Conservation (phyloP, 768 basidiomycete genomes). For the Lentinula sp. region DNA sequence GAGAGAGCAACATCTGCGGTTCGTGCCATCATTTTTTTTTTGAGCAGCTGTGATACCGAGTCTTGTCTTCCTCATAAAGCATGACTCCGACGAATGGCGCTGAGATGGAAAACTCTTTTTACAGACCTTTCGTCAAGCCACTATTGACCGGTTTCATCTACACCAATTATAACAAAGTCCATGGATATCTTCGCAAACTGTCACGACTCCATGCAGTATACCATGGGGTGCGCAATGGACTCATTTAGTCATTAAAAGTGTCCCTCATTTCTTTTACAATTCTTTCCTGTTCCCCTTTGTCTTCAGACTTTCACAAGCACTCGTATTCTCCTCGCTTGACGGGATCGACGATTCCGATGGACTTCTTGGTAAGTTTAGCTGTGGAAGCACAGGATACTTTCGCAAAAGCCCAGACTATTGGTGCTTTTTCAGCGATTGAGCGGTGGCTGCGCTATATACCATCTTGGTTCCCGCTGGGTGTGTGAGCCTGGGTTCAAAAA, state of each 20-base stretch:
- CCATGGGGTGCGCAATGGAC: neutral
- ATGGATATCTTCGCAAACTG: neutral
- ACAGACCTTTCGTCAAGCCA: neutral
- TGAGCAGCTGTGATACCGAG: neutral
- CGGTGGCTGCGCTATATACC: neutral
- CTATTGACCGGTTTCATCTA: neutral
- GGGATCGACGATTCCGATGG: conserved; percentile 22
- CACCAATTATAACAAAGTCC: neutral
- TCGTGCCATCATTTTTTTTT: neutral
- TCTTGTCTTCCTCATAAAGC: neutral
- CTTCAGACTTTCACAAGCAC: conserved; percentile 15
- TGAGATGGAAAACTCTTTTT: neutral
- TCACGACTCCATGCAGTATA: neutral
- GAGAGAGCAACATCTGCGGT: conserved; percentile 4
- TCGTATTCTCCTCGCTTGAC: conserved; percentile 23
- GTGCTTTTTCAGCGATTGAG: neutral
- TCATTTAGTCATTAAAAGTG: too few species aligned
- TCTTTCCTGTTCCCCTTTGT: neutral
- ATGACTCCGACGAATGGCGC: neutral
- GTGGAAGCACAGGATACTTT: neutral
- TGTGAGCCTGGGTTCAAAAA: neutral
- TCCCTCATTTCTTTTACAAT: neutral
- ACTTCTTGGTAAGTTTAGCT: neutral
- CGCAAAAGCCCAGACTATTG: neutral
- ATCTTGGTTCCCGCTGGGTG: neutral